Base-by-base conservation (phyloP, 129 eudicot genomes). In the Solidago caesia region DNA sequence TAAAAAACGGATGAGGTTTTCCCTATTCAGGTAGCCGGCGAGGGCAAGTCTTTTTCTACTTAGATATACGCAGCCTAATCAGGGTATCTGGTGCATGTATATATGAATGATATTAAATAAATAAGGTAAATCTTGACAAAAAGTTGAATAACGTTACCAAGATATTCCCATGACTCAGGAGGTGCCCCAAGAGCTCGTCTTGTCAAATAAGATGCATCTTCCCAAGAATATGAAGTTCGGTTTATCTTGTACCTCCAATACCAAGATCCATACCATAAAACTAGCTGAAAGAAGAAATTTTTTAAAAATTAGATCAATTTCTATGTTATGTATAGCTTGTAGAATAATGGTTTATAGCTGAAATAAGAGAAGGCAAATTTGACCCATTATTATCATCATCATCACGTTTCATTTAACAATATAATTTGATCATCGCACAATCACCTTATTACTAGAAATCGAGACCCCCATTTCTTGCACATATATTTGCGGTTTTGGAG, bases 161-260 rank as follows among this genome's bases (percentile, higher is more conserved):
- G 79, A 80, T 80, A 64, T 61, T 74, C 81, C 98, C 98, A 93
- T 21, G 92, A 77, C 75, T 88, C 97, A 52, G 45, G 72, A 67
- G 89, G 83, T 39, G 87, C 89, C 45, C 96, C 89, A 27, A 93
- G 88, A 47, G 98, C 86, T 74, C 91, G 82, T 79, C 87, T 84
- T 27, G 98, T 93, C 77, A 93, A 71, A 79, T 93, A 88, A 60
- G 98, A 86, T 7, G 98, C 98, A 72, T 93, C 98, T 82, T 93
- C 90, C 98, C 92, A 86, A 55, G 98, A 86, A 85, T 88, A 93
- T 49, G 91, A 90, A 75, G 96, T 86, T 80, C 45, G 74, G 55
- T 88, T 84, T 15, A 93, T 82, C 70, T 76, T 79, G 87, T 93
- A 93, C 82, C 97, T 88, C 98, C 96, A 93, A 61, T 84, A 84